These are phyloP conservation scores for Pyricularia sp. DNA, from an alignment of 2,329 filamentous ascomycete genomes.

Conservation along the genomic window DNA sequence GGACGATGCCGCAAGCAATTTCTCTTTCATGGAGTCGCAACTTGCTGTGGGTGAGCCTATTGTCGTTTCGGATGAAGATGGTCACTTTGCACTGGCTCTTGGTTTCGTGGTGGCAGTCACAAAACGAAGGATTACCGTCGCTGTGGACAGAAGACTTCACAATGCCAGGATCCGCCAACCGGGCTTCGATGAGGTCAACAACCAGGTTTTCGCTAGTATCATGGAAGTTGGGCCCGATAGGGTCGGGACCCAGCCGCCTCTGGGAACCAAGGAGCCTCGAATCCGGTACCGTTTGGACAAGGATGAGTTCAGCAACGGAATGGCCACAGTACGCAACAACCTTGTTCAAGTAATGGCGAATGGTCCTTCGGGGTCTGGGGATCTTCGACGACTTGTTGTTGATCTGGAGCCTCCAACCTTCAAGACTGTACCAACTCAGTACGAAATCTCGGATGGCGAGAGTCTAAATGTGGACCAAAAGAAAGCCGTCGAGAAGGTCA, in stretches of 20 bases:
- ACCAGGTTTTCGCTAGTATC: constrained; percentile 83
- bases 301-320: constrained; percentile 96
- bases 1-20: constrained; percentile 43
- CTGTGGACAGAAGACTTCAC: constrained; percentile 82
- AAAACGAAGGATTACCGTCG: constrained; percentile 70
- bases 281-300: constrained; percentile 83
- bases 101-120: constrained; percentile 77
- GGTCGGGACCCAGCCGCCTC: not conserved
- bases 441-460: constrained; percentile 50
- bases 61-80: constrained; percentile 91
- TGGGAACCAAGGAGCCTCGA: constrained; percentile 35
- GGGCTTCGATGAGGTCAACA: constrained; percentile 65
- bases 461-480: constrained; percentile 81
- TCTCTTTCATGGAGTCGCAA: constrained; percentile 89
- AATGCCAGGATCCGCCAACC: constrained; percentile 68
- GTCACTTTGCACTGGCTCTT: constrained; percentile 89
- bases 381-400: constrained; percentile 72
- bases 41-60: constrained; percentile 81
- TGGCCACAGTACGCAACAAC: constrained; percentile 92
- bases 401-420: constrained; percentile 68
- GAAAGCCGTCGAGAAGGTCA: constrained; percentile 83
- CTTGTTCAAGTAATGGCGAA: constrained; percentile 87
- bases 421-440: constrained; percentile 54
- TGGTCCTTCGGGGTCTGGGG: constrained; percentile 56
- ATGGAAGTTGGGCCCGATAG: constrained; percentile 66